These are phyloP conservation scores for Mucor sp. DNA, from an alignment of 371 early-diverging fungal species.

Conservation along the genomic window DNA sequence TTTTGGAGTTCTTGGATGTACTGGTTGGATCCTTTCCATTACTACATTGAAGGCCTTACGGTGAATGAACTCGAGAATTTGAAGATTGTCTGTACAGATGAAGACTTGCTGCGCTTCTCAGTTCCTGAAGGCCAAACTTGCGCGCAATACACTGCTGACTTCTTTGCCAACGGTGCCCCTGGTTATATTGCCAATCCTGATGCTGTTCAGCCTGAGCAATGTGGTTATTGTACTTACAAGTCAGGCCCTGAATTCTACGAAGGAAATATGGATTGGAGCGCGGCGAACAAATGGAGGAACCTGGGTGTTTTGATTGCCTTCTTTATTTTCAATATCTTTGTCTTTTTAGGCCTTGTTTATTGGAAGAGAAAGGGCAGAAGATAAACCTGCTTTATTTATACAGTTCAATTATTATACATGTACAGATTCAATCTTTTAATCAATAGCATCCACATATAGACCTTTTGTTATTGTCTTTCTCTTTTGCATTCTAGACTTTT, in stretches of 20 bases:
- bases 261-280: constrained; percentile 22
- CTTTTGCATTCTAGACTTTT: background rate
- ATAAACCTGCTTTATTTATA: constrained; percentile 10
- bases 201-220: constrained; percentile 44
- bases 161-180: constrained; percentile 36
- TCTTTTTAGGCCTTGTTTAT: constrained; percentile 32
- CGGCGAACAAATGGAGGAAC: constrained; percentile 67
- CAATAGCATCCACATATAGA: background rate
- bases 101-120: constrained; percentile 51
- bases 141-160: constrained; percentile 53
- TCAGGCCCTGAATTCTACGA: constrained; percentile 57
- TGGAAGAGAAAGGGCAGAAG: constrained; percentile 25
- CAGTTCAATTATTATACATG: background rate
- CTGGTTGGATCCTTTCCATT: constrained; percentile 69
- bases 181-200: constrained; percentile 58
- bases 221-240: constrained; percentile 63
- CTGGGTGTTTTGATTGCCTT: constrained; percentile 60
- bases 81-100: constrained; percentile 42
- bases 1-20: constrained; percentile 77
- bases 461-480: background rate
- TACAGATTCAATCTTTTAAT: background rate
- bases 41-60: constrained; percentile 67
- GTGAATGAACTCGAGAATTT: constrained; percentile 61
- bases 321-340: constrained; percentile 48
- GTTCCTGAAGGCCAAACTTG: constrained; percentile 64